Conservation (phyloP, 2,329 filamentous ascomycete species). For the Epichloe brachyelytri region DNA sequence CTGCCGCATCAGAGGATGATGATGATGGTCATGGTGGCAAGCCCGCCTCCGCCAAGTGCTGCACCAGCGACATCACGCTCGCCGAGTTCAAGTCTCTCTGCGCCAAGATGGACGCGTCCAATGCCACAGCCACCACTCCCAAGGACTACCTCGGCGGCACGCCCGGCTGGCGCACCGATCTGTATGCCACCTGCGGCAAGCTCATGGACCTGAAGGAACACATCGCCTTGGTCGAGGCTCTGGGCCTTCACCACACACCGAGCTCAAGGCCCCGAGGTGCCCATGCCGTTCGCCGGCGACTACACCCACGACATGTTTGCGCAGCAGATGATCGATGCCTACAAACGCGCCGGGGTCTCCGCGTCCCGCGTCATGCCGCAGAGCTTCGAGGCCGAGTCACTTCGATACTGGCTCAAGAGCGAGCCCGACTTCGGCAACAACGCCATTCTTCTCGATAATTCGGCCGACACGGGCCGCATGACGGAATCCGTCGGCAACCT, state of each 20-base stretch:
- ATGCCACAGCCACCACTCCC: constrained; percentile 43
- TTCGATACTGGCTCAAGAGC: constrained; percentile 53
- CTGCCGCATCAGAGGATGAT: constrained; percentile 38
- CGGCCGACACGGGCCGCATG: constrained; percentile 41
- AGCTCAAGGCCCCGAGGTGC: constrained; percentile 54
- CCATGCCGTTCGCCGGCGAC: constrained; percentile 52
- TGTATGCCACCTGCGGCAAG: constrained; percentile 53
- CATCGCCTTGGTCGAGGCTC: constrained; percentile 43
- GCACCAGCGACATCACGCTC: constrained; percentile 57
- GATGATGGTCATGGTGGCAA: constrained; percentile 9
- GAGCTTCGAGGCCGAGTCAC: constrained; percentile 50
- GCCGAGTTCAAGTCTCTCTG: constrained; percentile 56
- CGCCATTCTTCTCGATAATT: constrained; percentile 53
- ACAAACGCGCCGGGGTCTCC: constrained; percentile 38
- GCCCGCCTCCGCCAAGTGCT: constrained; percentile 50
- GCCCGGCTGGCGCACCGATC: constrained; percentile 48
- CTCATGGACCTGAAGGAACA: constrained; percentile 48
- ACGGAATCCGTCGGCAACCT: constrained; percentile 43
- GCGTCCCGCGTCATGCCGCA: constrained; percentile 46
- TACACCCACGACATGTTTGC: constrained; percentile 55
- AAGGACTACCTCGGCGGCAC: constrained; percentile 46
- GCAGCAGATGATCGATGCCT: constrained; percentile 51
- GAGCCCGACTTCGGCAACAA: constrained; percentile 48
- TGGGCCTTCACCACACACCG: constrained; percentile 50
- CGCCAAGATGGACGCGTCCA: constrained; percentile 56